Evolutionary conservation across 495 filamentous ascomycete genomes (phyloP).

Genomic region (Hyphodiscus hymeniophilus): DNA sequence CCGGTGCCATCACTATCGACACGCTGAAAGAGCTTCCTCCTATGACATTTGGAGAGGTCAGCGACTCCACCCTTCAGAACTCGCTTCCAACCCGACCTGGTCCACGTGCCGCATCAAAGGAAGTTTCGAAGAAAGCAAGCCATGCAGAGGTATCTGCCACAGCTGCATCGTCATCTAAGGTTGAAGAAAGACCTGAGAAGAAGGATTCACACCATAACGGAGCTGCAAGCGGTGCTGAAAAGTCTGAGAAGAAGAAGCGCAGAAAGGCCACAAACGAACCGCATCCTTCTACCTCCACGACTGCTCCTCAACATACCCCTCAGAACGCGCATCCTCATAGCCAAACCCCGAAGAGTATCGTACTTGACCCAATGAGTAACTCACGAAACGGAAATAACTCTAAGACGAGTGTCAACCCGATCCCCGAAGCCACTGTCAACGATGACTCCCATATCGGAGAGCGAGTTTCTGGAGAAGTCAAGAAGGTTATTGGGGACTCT

Average conservation of each 20-base stretch:
- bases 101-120: slow-evolving; percentile 15
- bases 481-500: slow-evolving; percentile 32
- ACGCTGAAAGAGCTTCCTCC: slow-evolving; percentile 32
- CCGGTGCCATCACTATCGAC: slow-evolving; percentile 38
- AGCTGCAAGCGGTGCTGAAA: slow-evolving; percentile 14
- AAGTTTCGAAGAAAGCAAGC: slow-evolving; percentile 14
- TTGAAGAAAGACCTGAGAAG: slow-evolving; percentile 33
- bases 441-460: slow-evolving; percentile 27
- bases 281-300: not conserved
- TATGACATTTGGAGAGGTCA: slow-evolving; percentile 26
- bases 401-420: slow-evolving; percentile 4
- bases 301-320: not conserved
- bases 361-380: slow-evolving; percentile 17
- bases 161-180: slow-evolving; percentile 25
- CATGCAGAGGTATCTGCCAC: slow-evolving; percentile 23
- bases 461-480: slow-evolving; percentile 35
- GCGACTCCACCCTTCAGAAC: slow-evolving; percentile 3
- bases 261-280: slow-evolving; percentile 14
- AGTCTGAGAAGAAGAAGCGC: slow-evolving; percentile 20
- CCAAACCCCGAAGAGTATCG: slow-evolving; percentile 22
- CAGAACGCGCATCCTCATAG: not conserved
- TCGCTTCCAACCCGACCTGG: slow-evolving; percentile 13
- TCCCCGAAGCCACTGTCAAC: slow-evolving; percentile 29
- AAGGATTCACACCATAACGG: slow-evolving; percentile 12
- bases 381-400: slow-evolving; percentile 12